Evolutionary conservation across 371 early-diverging fungal genomes (phyloP).

Genomic region (Rhizomucor pusillus): DNA sequence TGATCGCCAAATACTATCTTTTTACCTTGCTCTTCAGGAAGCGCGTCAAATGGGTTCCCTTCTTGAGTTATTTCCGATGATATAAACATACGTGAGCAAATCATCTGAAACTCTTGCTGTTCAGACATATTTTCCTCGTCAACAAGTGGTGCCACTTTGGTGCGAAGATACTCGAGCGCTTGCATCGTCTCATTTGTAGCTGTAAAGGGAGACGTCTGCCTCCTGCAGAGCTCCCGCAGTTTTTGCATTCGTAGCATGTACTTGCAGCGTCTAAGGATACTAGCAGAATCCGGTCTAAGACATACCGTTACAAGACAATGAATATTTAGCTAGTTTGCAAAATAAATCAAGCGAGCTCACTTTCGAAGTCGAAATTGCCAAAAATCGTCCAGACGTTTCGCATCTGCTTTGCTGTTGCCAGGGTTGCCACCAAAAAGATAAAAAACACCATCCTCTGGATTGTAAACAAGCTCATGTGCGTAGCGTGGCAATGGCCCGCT

Average conservation of each 20-base stretch:
- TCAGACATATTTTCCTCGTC: conserved; percentile 18
- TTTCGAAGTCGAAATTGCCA: conserved; percentile 75
- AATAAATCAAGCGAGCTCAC: conserved; percentile 31
- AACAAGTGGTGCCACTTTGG: conserved; percentile 61
- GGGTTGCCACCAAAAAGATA: conserved; percentile 93
- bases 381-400: conserved; percentile 77
- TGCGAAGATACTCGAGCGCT: conserved; percentile 72
- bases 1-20: too few relatives aligned
- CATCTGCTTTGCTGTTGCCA: conserved; percentile 46
- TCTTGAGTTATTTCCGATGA: conserved; percentile 5
- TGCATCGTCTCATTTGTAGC: conserved; percentile 28
- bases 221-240: conserved; percentile 63
- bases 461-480: conserved; percentile 87
- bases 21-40: neutral
- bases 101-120: too few relatives aligned
- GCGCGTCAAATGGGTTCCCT: neutral
- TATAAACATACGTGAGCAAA: neutral
- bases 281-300: conserved; percentile 57
- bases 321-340: neutral
- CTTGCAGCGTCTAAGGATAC: conserved; percentile 57
- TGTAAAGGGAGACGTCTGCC: conserved; percentile 1
- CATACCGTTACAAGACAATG: neutral
- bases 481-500: conserved; percentile 80
- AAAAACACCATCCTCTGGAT: conserved; percentile 54
- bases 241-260: conserved; percentile 69